Percentiles rank a stretch among this genome's conserved stretches.
Conservation (phyloP, 176 grass and related monocot species). For the Phoenix roebelenii region DNA sequence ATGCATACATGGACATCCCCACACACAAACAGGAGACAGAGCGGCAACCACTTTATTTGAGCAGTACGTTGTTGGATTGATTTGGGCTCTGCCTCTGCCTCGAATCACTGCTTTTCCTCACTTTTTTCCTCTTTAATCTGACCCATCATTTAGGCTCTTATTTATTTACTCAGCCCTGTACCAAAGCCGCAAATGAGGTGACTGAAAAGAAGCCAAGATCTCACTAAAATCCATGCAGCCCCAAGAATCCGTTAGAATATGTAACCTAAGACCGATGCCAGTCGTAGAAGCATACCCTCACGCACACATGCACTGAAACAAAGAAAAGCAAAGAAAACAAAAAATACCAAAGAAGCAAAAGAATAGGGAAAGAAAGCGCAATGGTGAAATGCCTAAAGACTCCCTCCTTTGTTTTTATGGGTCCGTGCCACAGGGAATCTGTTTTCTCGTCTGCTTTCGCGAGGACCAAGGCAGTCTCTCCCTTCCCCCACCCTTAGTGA, state of each 20-base stretch:
- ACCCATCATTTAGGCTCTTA: constrained; percentile 1
- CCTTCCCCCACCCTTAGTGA: neutral
- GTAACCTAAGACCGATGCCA: neutral
- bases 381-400: neutral
- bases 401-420: neutral
- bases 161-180: neutral
- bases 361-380: neutral
- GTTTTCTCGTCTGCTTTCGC: constrained; percentile 1
- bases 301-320: constrained; percentile 5
- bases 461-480: constrained; percentile 3
- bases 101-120: neutral
- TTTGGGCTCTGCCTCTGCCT: constrained; percentile 6
- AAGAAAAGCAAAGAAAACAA: neutral
- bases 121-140: constrained; percentile 9
- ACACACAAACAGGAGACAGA: neutral
- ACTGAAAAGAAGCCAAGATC: constrained; percentile 7
- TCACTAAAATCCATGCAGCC: constrained; percentile 6
- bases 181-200: too few species aligned
- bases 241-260: constrained; percentile 1
- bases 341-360: neutral
- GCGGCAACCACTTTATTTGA: constrained; percentile 7
- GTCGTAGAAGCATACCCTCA: neutral
- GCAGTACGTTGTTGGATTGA: constrained; percentile 1
- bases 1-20: constrained; percentile 5
- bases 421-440: constrained; percentile 11